Base-by-base conservation (phyloP, 345 rosid genomes). In the Atalantia buxifolia region DNA sequence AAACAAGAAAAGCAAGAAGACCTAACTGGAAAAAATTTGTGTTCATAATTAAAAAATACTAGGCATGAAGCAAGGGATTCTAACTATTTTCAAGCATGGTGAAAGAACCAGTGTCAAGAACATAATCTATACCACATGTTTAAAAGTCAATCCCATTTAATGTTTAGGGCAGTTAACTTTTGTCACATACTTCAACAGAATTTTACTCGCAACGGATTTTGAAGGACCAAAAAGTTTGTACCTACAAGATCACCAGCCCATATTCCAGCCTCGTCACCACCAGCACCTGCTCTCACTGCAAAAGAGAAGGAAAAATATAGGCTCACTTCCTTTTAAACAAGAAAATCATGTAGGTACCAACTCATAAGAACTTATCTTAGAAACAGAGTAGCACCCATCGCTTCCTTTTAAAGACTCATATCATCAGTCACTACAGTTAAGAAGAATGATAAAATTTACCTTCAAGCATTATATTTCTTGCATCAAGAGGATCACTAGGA, bases 171-270 rank as follows among this genome's bases (percentile, higher is more conserved):
- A 65, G 69, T 25, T 42, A 78, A 72, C 7, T 16, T 60, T 27
- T 68, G 27, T 33, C n/a, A 61, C 45, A 67, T 48, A 30, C 57
- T 73, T 76, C 33, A 68, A 56, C 66, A 27, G 35, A 7, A 33
- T 42, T 70, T 27, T 77, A 81, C 75, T 77, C 27, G 60, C 61
- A 18, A 70, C 64, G 65, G 55, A 75, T 74, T 75, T 79, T 53
- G 78, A 80, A 78, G 88, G 85, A 86, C 31, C 81, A 88, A 82
- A 83, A 12, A 87, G 90, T 86, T 90, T 93, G 87, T 95, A 93
- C 99, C 98, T 93, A 96, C 98, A 96, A 96, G 99, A 92, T 96
- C 99, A 96, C 98, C 99, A 79, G 98, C 97, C 99, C 99, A 96
- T 59, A 94, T 18, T 79, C 97, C 99, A 88, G 99, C 99, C 85